Conservation (phyloP, 2,329 filamentous ascomycete genomes). For the Aspergillus costaricaensis region DNA sequence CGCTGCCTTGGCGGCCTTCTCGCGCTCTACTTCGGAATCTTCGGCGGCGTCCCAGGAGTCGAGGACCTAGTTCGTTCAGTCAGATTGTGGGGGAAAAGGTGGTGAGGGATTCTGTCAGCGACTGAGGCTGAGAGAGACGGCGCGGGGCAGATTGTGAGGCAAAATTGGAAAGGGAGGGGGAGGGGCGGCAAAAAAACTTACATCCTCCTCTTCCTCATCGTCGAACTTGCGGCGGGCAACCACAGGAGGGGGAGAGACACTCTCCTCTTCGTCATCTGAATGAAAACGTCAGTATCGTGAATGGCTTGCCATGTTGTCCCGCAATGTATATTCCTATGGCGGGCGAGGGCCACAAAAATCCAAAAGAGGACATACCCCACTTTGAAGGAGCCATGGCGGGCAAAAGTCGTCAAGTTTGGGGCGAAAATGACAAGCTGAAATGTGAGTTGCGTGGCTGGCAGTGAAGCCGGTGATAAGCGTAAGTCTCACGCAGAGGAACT, state of each 20-base stretch:
- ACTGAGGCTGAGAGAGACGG: neutral
- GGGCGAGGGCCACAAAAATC: slow-evolving; percentile 2
- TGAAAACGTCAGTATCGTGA: slow-evolving; percentile 10
- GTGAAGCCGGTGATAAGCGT: neutral
- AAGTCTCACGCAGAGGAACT: neutral
- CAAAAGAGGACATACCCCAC: slow-evolving; percentile 47
- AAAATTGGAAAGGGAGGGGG: neutral
- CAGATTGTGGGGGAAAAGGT: neutral
- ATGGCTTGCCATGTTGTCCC: neutral
- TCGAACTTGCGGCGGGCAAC: slow-evolving; percentile 73
- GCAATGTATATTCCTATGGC: neutral
- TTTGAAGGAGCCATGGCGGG: slow-evolving; percentile 50
- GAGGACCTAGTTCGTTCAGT: slow-evolving; percentile 65
- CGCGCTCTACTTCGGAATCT: slow-evolving; percentile 93
- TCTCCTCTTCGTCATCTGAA: slow-evolving; percentile 55
- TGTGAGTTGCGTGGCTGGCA: neutral
- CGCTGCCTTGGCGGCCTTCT: slow-evolving; percentile 85
- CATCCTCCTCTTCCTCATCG: slow-evolving; percentile 87
- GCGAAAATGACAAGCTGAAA: slow-evolving; percentile 12
- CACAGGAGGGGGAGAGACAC: slow-evolving; percentile 49
- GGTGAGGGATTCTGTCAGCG: too few relatives aligned
- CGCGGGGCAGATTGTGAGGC: neutral
- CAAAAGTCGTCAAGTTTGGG: slow-evolving; percentile 18
- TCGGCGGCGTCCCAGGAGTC: slow-evolving; percentile 97
- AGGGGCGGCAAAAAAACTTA: slow-evolving; percentile 46